Evolutionary conservation across 139 green algal species (phyloP).

Genomic region (Chlorella sp.): DNA sequence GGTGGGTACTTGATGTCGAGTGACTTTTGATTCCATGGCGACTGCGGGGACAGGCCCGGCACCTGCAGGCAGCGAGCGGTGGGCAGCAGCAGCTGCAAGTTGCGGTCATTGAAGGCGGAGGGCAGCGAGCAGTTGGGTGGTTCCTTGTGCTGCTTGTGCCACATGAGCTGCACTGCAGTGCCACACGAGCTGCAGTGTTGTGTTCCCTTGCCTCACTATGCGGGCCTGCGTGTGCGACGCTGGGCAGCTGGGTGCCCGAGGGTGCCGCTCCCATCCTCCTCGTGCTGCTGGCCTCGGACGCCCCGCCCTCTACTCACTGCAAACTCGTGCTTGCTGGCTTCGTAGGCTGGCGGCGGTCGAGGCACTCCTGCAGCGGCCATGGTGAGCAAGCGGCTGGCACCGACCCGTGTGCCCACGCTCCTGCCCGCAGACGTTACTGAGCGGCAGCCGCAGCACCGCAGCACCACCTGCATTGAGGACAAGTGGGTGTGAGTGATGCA

Average conservation of each 20-base stretch:
- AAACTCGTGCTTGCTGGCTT: constrained; percentile 1
- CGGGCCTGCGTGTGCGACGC: too few species aligned
- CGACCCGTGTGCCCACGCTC: not conserved
- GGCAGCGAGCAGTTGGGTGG: too few species aligned
- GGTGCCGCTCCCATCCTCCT: too few species aligned
- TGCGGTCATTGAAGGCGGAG: not conserved
- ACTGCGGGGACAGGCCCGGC: constrained; percentile 9
- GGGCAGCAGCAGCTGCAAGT: not conserved
- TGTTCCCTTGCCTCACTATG: too few species aligned
- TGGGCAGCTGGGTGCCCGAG: too few species aligned
- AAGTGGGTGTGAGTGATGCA: too few species aligned
- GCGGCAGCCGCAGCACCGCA: too few species aligned
- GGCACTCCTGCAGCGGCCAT: not conserved
- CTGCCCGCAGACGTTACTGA: too few species aligned
- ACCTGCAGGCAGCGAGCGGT: constrained; percentile 10
- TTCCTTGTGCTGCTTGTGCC: too few species aligned
- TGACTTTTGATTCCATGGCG: constrained; percentile 33
- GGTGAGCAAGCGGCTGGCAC: not conserved
- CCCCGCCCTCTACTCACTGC: not conserved
- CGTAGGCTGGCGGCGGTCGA: not conserved
- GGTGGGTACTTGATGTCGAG: constrained; percentile 59
- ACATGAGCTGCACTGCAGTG: too few species aligned
- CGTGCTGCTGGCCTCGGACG: not conserved
- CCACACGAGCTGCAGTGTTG: too few species aligned
- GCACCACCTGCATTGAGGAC: too few species aligned